Percentiles rank a stretch among this genome's conserved stretches.
Conservation (phyloP, 139 green algal species). For the Chlamydomonas sp. region DNA sequence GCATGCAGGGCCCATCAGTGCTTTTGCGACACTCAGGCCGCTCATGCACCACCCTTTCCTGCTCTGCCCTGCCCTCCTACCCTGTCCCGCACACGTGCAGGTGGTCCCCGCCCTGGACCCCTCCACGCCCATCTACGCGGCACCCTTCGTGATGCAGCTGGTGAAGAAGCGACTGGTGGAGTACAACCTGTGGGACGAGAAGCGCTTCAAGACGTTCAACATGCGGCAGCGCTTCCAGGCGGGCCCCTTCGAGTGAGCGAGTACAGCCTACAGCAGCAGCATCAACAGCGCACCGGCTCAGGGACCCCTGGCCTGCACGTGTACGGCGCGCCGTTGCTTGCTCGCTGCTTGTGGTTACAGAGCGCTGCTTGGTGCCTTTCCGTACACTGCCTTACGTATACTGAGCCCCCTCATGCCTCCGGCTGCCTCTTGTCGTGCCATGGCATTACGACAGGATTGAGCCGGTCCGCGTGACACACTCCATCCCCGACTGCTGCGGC, state of each 20-base stretch:
- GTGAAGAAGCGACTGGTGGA: slow-evolving; percentile 90
- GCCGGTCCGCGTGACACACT: slow-evolving; percentile 95
- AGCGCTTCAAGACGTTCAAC: slow-evolving; percentile 71
- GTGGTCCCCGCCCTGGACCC: slow-evolving; percentile 95
- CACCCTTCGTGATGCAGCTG: slow-evolving; percentile 94
- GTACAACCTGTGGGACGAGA: slow-evolving; percentile 90
- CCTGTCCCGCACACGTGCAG: slow-evolving; percentile 25
- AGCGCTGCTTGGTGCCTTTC: no score
- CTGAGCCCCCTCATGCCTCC: no score
- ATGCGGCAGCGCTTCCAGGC: slow-evolving; percentile 76
- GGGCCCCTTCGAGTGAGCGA: slow-evolving; percentile 83
- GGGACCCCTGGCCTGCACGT: no score
- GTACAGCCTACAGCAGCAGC: not conserved
- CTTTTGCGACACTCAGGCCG: not conserved
- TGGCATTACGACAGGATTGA: slow-evolving; percentile 61
- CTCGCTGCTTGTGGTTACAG: no score
- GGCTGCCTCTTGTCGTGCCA: no score
- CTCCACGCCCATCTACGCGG: slow-evolving; percentile 89
- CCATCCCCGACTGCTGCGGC: slow-evolving; percentile 97
- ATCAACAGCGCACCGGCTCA: not conserved
- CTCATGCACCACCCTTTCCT: not conserved
- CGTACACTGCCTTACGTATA: no score
- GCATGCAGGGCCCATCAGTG: not conserved
- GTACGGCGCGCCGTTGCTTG: no score
- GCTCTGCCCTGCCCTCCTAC: not conserved